Evolutionary conservation across 805 yeast genomes (phyloP), one percentile per base, ranked within the genome.

Genomic region (Kodamaea fukazawae): DNA sequence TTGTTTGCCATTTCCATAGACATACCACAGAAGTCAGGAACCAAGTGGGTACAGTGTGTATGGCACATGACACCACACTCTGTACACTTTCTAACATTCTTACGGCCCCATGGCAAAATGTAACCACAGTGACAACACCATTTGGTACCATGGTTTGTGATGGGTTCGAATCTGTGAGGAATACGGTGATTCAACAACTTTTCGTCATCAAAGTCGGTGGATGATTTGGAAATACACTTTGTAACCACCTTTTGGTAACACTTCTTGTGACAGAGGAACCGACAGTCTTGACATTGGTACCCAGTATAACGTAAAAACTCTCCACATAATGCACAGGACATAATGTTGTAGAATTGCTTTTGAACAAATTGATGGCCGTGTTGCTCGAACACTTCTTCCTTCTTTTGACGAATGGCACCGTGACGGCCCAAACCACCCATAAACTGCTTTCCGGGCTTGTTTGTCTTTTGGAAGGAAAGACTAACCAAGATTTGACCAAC

Each of bases 101-200:
- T 89, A 55, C 83, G 79, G 38, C 98, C 96, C 84, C 96, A 83
- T 12, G 99, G 98, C 46, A 93, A 72, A 38, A 93, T 81, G 58
- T 88, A 88, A 45, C 99, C 99, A 75, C 99, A 93, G 60, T 93
- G 99, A 53, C 98, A 93, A 67, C 99, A 93, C 99, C 99, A 93
- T 58, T 91, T 90, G 2, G 99, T 95, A 53, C 96, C 95, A 64
- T 89, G 82, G 57, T 93, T 93, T 12, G 93, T 76, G 18, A 81
- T 78, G n/a, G 91, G 90, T 50, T 86, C 96, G 60, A 91, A 91
- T 59, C 96, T 79, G 60, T 93, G 99, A 26, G 99, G 99, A 51
- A 93, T 93, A 49, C 96, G 85, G 61, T 93, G 98, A 55, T 93
- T 93, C 60, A 93, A 76, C 61, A 86, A 82, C 15, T 86, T 78